These are phyloP conservation scores for Nicotiana tomentosiformis DNA, from an alignment of 257 asterid species.

Conservation along the genomic window DNA sequence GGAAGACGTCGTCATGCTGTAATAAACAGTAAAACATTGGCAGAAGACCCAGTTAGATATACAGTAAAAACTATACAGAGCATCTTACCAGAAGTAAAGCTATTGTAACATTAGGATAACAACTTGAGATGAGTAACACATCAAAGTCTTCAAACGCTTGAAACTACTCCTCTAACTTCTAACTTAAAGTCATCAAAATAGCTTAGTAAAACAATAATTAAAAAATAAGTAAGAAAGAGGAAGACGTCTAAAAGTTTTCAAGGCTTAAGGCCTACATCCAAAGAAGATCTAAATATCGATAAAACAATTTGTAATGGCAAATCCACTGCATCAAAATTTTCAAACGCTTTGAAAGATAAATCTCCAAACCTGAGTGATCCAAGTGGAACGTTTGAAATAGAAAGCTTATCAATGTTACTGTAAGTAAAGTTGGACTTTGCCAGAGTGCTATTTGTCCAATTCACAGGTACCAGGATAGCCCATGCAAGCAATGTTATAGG, in stretches of 20 bases:
- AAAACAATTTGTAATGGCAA: neutral
- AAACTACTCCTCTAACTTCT: neutral
- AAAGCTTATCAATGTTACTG: constrained; percentile 83
- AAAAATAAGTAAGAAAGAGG: neutral
- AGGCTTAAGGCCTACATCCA: neutral
- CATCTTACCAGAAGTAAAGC: too few species aligned
- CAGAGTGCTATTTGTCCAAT: constrained; percentile 86
- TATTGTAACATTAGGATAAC: neutral
- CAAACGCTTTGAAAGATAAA: neutral
- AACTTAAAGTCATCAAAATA: neutral
- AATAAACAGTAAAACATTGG: too few species aligned
- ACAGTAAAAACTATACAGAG: too few species aligned
- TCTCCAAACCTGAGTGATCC: constrained; percentile 63
- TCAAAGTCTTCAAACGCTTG: neutral
- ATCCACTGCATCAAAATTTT: neutral
- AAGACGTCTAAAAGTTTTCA: neutral
- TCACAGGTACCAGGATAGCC: constrained; percentile 84
- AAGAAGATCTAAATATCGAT: neutral
- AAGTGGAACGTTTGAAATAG: constrained; percentile 73
- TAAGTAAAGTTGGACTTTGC: constrained; percentile 38
- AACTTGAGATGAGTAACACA: neutral
- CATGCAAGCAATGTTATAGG: constrained; percentile 76
- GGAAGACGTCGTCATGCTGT: too few species aligned
- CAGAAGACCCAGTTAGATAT: too few species aligned
- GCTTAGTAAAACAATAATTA: neutral